Conservation (phyloP, 148 eudicot genomes). For the Pouteria glomerata region DNA sequence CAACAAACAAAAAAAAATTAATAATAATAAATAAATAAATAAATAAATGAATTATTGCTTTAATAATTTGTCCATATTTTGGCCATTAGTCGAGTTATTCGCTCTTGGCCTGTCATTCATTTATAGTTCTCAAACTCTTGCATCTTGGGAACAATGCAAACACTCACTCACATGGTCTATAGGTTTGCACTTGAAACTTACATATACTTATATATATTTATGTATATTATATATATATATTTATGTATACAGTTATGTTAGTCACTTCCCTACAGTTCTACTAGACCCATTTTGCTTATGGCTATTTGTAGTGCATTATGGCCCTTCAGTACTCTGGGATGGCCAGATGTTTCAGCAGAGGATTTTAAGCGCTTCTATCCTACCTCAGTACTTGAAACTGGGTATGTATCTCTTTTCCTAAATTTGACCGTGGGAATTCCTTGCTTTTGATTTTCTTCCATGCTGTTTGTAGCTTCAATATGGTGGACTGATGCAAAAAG, state of each 20-base stretch:
- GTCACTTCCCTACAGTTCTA: not conserved
- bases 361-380: slow-evolving; percentile 85
- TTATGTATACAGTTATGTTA: not conserved
- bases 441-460: slow-evolving; percentile 3
- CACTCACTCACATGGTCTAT: not conserved
- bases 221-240: not conserved
- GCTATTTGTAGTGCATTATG: slow-evolving; percentile 58
- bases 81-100: not conserved
- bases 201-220: not conserved
- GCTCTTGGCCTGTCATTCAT: not conserved
- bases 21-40: too few relatives aligned
- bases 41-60: not conserved
- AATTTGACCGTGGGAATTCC: not conserved
- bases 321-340: slow-evolving; percentile 98
- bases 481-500: not conserved
- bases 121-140: not conserved
- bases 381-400: slow-evolving; percentile 94
- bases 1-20: too few relatives aligned
- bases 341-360: slow-evolving; percentile 87
- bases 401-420: slow-evolving; percentile 38
- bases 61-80: not conserved
- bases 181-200: not conserved
- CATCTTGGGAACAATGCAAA: not conserved
- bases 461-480: not conserved
- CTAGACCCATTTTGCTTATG: slow-evolving; percentile 8